Conservation (phyloP, 208 protist genomes). For the Leishmania lainsoni region DNA sequence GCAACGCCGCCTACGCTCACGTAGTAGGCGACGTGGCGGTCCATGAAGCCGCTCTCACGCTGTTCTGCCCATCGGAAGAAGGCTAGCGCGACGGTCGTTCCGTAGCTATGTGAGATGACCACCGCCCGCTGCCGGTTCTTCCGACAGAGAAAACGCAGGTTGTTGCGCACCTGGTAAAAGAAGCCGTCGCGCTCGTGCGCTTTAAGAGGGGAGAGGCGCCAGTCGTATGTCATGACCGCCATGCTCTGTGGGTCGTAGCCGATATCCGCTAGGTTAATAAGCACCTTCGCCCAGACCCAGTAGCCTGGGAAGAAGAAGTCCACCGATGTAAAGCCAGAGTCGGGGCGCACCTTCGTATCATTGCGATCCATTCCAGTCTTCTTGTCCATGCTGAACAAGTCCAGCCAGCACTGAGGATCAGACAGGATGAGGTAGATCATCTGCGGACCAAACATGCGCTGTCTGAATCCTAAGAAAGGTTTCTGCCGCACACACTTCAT, state of each 20-base stretch:
- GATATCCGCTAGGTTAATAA: slow-evolving; percentile 92
- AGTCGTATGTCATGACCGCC: slow-evolving; percentile 91
- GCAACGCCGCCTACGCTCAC: slow-evolving; percentile 84
- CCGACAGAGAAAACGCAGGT: slow-evolving; percentile 67
- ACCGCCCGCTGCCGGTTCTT: slow-evolving; percentile 77
- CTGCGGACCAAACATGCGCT: slow-evolving; percentile 83
- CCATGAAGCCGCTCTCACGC: slow-evolving; percentile 72
- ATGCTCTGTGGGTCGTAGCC: slow-evolving; percentile 93
- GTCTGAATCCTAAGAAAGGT: slow-evolving; percentile 57
- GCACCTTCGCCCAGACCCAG: slow-evolving; percentile 93
- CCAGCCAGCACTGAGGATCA: slow-evolving; percentile 79
- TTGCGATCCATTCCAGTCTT: slow-evolving; percentile 72
- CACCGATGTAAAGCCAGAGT: slow-evolving; percentile 76
- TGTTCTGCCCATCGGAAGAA: slow-evolving; percentile 91
- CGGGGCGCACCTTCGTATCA: slow-evolving; percentile 84
- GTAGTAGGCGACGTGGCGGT: slow-evolving; percentile 85
- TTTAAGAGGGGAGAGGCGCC: slow-evolving; percentile 76
- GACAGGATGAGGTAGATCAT: slow-evolving; percentile 76
- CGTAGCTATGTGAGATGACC: slow-evolving; percentile 92
- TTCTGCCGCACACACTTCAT: slow-evolving; percentile 55
- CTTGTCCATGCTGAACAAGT: slow-evolving; percentile 73
- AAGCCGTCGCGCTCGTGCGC: slow-evolving; percentile 85
- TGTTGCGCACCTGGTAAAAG: slow-evolving; percentile 76
- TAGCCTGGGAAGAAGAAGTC: slow-evolving; percentile 92
- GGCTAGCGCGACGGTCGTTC: slow-evolving; percentile 70